Evolutionary conservation across 1,139 yeast genomes (phyloP).

Genomic region (Sugiyamaella xylanicola): DNA sequence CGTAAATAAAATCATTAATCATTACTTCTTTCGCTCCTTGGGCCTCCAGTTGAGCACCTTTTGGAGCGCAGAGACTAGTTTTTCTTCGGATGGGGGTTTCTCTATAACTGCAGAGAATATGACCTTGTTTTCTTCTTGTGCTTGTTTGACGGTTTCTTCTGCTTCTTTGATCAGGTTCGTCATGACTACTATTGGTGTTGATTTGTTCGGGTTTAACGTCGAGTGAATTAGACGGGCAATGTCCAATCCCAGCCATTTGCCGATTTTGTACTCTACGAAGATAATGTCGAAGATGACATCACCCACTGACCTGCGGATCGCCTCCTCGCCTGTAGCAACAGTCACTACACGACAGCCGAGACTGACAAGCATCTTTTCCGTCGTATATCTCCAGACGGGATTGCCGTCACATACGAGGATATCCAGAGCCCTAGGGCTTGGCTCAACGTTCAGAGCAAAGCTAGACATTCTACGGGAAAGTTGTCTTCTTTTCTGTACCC

Average conservation of each 20-base stretch:
- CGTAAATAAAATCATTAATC: slow-evolving; percentile 13
- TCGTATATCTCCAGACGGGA: slow-evolving; percentile 74
- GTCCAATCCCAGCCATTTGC: slow-evolving; percentile 69
- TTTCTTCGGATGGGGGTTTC: slow-evolving; percentile 63
- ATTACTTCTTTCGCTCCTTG: slow-evolving; percentile 18
- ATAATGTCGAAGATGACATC: slow-evolving; percentile 83
- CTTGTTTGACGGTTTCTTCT: slow-evolving; percentile 33
- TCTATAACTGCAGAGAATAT: slow-evolving; percentile 75
- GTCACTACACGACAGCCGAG: slow-evolving; percentile 82
- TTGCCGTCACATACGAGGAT: slow-evolving; percentile 85
- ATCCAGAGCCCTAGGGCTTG: slow-evolving; percentile 49
- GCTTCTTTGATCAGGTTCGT: slow-evolving; percentile 78
- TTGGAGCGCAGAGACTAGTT: slow-evolving; percentile 43
- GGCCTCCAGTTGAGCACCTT: slow-evolving; percentile 41
- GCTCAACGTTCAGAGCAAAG: slow-evolving; percentile 31
- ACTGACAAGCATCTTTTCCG: slow-evolving; percentile 63
- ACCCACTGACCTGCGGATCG: slow-evolving; percentile 79
- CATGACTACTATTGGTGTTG: slow-evolving; percentile 76
- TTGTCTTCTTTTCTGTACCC: slow-evolving; percentile 60
- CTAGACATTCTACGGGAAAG: slow-evolving; percentile 22
- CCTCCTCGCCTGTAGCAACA: slow-evolving; percentile 78
- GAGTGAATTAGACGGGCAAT: slow-evolving; percentile 75
- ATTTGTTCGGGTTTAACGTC: slow-evolving; percentile 73
- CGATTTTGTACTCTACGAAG: slow-evolving; percentile 70
- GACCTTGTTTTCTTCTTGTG: slow-evolving; percentile 34